These are phyloP conservation scores for Flaveria bidentis DNA, from an alignment of 129 eudicot species.

Conservation along the genomic window DNA sequence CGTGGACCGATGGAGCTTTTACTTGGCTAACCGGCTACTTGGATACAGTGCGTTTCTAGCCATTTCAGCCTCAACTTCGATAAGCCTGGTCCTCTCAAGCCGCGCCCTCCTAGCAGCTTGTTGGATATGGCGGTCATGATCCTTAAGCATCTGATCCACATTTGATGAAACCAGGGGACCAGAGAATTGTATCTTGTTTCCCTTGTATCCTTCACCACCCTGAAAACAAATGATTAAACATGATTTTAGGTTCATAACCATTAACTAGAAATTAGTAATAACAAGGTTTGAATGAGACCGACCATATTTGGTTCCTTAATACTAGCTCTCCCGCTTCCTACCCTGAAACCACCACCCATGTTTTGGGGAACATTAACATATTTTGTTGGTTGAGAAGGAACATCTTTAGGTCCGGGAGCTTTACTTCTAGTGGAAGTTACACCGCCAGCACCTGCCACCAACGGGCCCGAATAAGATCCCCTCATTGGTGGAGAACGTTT, in stretches of 20 bases:
- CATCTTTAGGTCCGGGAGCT: constrained; percentile 28
- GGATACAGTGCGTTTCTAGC: constrained; percentile 38
- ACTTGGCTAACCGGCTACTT: constrained; percentile 37
- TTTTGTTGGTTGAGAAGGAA: constrained; percentile 29
- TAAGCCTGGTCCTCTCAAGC: constrained; percentile 51
- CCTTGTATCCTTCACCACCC: constrained; percentile 51
- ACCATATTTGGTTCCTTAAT: constrained; percentile 51
- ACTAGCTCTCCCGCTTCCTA: constrained; percentile 51
- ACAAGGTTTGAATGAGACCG: constrained; percentile 31
- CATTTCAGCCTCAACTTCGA: constrained; percentile 27
- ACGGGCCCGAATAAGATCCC: constrained; percentile 73
- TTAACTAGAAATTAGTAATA: constrained; percentile 1
- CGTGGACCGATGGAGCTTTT: constrained; percentile 10
- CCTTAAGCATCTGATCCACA: constrained; percentile 86
- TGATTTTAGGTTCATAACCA: background rate
- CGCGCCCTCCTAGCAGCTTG: constrained; percentile 81
- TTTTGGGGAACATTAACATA: constrained; percentile 36
- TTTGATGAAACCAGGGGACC: constrained; percentile 79
- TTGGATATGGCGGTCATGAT: constrained; percentile 79
- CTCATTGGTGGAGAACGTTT: constrained; percentile 47
- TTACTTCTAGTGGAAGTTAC: constrained; percentile 34
- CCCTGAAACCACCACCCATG: constrained; percentile 39
- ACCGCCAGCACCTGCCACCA: constrained; percentile 43
- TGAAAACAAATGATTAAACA: constrained; percentile 19
- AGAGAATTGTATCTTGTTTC: constrained; percentile 65